phyloP scores from a whole-genome alignment of 495 filamentous ascomycete genomes.

The Penicillium argentinense region DNA sequence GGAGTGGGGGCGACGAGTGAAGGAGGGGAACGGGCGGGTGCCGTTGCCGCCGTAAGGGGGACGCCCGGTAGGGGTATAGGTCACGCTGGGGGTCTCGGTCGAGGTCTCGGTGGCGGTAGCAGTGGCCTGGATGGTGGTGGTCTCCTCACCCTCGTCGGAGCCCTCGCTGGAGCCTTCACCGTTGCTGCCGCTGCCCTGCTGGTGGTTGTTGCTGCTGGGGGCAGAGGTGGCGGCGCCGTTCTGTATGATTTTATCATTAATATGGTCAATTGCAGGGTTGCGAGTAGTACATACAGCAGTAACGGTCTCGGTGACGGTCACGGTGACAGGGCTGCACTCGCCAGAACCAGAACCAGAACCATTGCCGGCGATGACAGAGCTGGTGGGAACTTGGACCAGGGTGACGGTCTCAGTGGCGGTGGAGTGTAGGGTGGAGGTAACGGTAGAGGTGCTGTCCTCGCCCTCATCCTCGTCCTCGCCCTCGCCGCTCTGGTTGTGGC shows the following conservation, averaged over 20 bases:
- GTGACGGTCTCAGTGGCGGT: slow-evolving; percentile 33
- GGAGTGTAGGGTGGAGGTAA: slow-evolving; percentile 25
- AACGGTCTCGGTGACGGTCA: slow-evolving; percentile 27
- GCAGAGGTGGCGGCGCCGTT: slow-evolving; percentile 10
- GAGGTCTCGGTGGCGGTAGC: slow-evolving; percentile 23
- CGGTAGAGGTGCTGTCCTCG: not conserved
- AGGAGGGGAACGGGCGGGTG: slow-evolving; percentile 21
- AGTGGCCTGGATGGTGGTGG: slow-evolving; percentile 17
- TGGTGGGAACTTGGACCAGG: slow-evolving; percentile 26
- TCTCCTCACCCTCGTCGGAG: slow-evolving; percentile 12
- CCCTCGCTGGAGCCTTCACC: slow-evolving; percentile 4
- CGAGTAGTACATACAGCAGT: slow-evolving; percentile 21
- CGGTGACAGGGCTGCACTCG: slow-evolving; percentile 23
- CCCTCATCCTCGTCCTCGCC: slow-evolving; percentile 3
- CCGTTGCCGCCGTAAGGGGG: slow-evolving; percentile 27
- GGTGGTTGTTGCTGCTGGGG: slow-evolving; percentile 11
- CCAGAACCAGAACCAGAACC: slow-evolving; percentile 15
- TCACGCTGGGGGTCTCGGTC: slow-evolving; percentile 30
- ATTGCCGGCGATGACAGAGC: slow-evolving; percentile 12
- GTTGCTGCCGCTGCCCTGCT: not conserved
- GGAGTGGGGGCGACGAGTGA: slow-evolving; percentile 36
- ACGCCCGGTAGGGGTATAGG: slow-evolving; percentile 32
- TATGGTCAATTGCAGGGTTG: not conserved
- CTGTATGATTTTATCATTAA: slow-evolving; percentile 8
- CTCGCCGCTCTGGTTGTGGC: slow-evolving; percentile 6